Conservation (phyloP, 75 land plant genomes). For the Cunninghamia lanceolata region DNA sequence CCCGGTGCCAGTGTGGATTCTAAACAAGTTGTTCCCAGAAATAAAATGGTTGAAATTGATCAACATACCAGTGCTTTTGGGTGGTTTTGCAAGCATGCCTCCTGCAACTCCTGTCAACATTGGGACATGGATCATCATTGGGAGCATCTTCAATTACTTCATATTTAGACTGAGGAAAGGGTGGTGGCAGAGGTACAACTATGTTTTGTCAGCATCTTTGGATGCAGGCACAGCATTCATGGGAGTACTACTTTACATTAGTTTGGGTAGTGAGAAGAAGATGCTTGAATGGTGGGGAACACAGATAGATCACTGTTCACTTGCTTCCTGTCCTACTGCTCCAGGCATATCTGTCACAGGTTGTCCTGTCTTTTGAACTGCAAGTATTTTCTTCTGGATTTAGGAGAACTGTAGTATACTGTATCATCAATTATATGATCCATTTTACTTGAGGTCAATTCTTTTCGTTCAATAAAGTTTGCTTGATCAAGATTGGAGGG, state of each 20-base stretch:
- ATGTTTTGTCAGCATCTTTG: conserved; percentile 78
- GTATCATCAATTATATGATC: background rate
- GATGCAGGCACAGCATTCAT: conserved; percentile 87
- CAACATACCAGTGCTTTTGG: conserved; percentile 67
- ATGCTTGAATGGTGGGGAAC: conserved; percentile 70
- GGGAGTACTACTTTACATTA: conserved; percentile 63
- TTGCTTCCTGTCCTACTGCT: conserved; percentile 77
- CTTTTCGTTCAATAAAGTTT: background rate
- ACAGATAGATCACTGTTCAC: conserved; percentile 51
- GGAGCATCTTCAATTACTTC: conserved; percentile 74
- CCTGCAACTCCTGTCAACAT: conserved; percentile 76
- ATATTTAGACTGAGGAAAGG: conserved; percentile 55
- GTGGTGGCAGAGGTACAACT: conserved; percentile 92
- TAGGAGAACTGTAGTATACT: background rate
- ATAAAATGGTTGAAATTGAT: conserved; percentile 69
- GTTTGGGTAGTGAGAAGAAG: conserved; percentile 36
- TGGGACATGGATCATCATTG: conserved; percentile 55
- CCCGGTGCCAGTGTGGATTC: conserved; percentile 68
- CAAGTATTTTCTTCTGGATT: background rate
- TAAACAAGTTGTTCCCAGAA: conserved; percentile 57
- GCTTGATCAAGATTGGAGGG: background rate
- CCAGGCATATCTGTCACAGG: conserved; percentile 53
- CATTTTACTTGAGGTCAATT: background rate
- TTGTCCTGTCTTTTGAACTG: conserved; percentile 47
- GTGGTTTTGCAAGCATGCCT: conserved; percentile 65